Percentiles rank a stretch among this genome's conserved stretches.
Evolutionary conservation across 192 early-diverging fungal genomes (phyloP).

Genomic region (Thamnidium elegans): DNA sequence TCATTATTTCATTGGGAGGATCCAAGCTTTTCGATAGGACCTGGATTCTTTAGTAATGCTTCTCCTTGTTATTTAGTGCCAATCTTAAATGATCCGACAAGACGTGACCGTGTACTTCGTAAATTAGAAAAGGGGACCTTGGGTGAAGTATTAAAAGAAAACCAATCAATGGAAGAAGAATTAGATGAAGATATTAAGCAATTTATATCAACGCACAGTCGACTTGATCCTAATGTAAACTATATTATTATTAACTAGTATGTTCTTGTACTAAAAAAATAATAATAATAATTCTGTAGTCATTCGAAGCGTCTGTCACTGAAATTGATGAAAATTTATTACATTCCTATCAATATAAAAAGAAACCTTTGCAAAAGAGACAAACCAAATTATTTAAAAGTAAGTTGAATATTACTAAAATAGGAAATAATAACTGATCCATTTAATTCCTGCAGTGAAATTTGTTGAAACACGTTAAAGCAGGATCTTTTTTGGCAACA

Average conservation of each 20-base stretch:
- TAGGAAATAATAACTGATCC: background rate
- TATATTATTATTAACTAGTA: no score
- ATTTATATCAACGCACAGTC: background rate
- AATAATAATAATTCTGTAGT: no score
- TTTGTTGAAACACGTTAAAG: constrained; percentile 22
- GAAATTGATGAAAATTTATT: no score
- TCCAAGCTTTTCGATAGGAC: background rate
- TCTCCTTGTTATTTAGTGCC: background rate
- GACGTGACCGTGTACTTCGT: constrained; percentile 1
- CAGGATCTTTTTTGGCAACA: no score
- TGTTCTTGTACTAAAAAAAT: no score
- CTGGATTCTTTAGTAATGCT: background rate
- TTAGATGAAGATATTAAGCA: constrained; percentile 1
- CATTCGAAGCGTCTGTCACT: no score
- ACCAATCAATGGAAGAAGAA: background rate
- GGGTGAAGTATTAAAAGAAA: background rate
- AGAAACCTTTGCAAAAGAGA: constrained; percentile 17
- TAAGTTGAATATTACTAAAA: constrained; percentile 2
- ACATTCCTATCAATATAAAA: background rate
- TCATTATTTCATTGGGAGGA: background rate
- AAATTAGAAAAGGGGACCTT: constrained; percentile 10
- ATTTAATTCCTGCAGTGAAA: constrained; percentile 13
- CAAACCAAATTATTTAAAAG: constrained; percentile 18
- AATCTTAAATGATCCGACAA: background rate
- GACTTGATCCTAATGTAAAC: background rate